phyloP scores from a whole-genome alignment of 2,329 filamentous ascomycete species.

The Zymoseptoria tritici region DNA sequence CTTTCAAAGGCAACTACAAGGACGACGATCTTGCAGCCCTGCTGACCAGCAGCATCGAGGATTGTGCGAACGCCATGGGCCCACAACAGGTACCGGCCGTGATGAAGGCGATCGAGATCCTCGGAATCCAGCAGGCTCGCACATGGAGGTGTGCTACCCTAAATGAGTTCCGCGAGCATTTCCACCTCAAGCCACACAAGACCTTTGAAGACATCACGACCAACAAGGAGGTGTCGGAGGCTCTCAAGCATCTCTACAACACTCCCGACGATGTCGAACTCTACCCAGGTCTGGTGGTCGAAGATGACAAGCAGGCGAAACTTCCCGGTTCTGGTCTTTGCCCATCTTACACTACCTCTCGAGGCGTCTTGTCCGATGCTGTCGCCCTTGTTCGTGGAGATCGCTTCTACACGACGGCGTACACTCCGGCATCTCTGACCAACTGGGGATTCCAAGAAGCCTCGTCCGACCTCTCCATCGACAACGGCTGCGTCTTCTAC shows the following conservation, averaged over 20 bases:
- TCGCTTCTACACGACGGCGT: conserved; percentile 48
- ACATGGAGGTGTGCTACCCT: conserved; percentile 55
- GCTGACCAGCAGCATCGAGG: conserved; percentile 53
- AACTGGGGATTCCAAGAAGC: conserved; percentile 44
- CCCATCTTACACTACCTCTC: conserved; percentile 47
- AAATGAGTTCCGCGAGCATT: conserved; percentile 60
- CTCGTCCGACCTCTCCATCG: conserved; percentile 36
- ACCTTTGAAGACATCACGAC: conserved; percentile 54
- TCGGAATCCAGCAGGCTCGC: conserved; percentile 55
- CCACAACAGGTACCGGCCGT: conserved; percentile 52
- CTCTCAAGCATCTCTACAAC: conserved; percentile 53
- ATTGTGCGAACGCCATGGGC: conserved; percentile 54
- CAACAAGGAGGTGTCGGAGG: conserved; percentile 48
- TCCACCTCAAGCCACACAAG: conserved; percentile 50
- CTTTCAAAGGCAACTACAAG: conserved; percentile 45
- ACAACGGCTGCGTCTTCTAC: conserved; percentile 45
- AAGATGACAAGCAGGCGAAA: conserved; percentile 48
- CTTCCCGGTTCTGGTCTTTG: conserved; percentile 48
- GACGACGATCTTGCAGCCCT: conserved; percentile 52
- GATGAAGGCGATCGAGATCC: conserved; percentile 54
- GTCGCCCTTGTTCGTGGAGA: conserved; percentile 53
- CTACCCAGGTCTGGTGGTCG: conserved; percentile 60
- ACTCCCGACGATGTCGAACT: conserved; percentile 61
- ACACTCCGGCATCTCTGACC: conserved; percentile 31
- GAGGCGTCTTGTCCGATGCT: conserved; percentile 54